A percentile compares a stretch with the other conserved stretches of the same genome.
Conservation (phyloP, 2,329 filamentous ascomycete species). For the Beauveria rudraprayagi region DNA sequence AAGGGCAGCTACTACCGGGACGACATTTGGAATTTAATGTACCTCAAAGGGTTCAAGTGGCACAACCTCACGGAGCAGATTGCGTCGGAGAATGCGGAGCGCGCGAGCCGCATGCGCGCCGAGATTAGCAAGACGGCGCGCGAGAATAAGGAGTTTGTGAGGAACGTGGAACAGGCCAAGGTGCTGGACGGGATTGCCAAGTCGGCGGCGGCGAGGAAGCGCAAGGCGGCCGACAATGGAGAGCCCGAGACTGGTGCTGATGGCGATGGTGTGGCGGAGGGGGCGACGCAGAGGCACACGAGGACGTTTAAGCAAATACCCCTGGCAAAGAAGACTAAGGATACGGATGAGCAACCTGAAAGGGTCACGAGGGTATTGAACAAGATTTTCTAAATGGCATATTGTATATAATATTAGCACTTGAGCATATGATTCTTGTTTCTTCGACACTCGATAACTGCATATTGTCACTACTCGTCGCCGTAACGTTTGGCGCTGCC, state of each 20-base stretch:
- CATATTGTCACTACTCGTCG: not conserved
- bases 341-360: conserved; percentile 40
- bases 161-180: conserved; percentile 73
- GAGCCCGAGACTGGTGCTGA: conserved; percentile 16
- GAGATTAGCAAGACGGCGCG: conserved; percentile 68
- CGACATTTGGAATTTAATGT: conserved; percentile 78
- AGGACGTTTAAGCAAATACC: conserved; percentile 60
- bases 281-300: conserved; percentile 18
- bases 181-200: conserved; percentile 65
- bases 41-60: conserved; percentile 82
- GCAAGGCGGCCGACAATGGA: conserved; percentile 28
- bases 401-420: conserved; percentile 9
- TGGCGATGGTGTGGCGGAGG: conserved; percentile 16
- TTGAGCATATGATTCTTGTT: conserved; percentile 1
- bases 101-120: conserved; percentile 64
- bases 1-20: conserved; percentile 79
- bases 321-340: conserved; percentile 43
- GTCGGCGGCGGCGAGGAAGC: conserved; percentile 27
- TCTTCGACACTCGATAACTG: not conserved
- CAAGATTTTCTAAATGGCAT: conserved; percentile 49
- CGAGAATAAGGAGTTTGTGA: conserved; percentile 75
- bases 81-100: conserved; percentile 71
- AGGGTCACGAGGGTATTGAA: conserved; percentile 52
- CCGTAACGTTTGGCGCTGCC: not conserved
- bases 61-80: conserved; percentile 67